These are phyloP conservation scores for Vanrija sp. DNA, from an alignment of 1,284 basidiomycete species.

Conservation along the genomic window DNA sequence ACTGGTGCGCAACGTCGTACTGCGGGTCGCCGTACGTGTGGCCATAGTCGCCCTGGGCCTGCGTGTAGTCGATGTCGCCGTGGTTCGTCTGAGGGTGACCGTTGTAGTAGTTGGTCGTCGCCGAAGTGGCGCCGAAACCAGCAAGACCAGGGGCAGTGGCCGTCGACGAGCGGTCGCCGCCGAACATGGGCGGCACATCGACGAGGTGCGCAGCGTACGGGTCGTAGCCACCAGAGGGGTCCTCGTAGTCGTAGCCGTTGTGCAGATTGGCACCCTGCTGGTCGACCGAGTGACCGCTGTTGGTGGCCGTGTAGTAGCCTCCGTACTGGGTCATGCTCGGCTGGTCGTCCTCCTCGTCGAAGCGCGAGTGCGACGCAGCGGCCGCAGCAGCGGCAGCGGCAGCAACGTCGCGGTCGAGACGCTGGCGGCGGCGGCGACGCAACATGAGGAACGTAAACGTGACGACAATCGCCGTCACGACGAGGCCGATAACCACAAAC, in stretches of 20 bases:
- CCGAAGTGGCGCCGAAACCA: slow-evolving; percentile 30
- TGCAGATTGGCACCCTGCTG: slow-evolving; percentile 20
- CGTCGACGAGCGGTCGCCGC: slow-evolving; percentile 27
- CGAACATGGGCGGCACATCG: slow-evolving; percentile 8
- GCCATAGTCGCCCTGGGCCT: slow-evolving; percentile 7
- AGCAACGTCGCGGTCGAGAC: slow-evolving; percentile 49
- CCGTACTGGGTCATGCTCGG: slow-evolving; percentile 46
- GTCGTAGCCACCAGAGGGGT: slow-evolving; percentile 47
- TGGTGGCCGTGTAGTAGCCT: slow-evolving; percentile 38
- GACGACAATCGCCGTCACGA: slow-evolving; percentile 41
- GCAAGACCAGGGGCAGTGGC: slow-evolving; percentile 32
- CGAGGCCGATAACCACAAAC: slow-evolving; percentile 49
- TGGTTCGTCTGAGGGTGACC: slow-evolving; percentile 12
- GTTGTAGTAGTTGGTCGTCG: slow-evolving; percentile 11
- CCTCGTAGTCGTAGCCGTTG: slow-evolving; percentile 41
- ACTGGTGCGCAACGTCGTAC: slow-evolving; percentile 34
- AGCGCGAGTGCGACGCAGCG: slow-evolving; percentile 38
- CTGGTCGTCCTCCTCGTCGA: slow-evolving; percentile 44
- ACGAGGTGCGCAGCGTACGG: slow-evolving; percentile 40
- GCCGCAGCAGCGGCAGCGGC: slow-evolving; percentile 49
- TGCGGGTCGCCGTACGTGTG: slow-evolving; percentile 41
- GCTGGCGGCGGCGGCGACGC: slow-evolving; percentile 43
- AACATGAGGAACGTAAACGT: slow-evolving; percentile 46
- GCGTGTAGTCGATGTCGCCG: background rate
- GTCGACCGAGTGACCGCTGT: slow-evolving; percentile 12